A percentile compares a stretch with the other conserved stretches of the same genome.
phyloP scores from a whole-genome alignment of 2,329 filamentous ascomycete species.

The Cercospora berteroae region DNA sequence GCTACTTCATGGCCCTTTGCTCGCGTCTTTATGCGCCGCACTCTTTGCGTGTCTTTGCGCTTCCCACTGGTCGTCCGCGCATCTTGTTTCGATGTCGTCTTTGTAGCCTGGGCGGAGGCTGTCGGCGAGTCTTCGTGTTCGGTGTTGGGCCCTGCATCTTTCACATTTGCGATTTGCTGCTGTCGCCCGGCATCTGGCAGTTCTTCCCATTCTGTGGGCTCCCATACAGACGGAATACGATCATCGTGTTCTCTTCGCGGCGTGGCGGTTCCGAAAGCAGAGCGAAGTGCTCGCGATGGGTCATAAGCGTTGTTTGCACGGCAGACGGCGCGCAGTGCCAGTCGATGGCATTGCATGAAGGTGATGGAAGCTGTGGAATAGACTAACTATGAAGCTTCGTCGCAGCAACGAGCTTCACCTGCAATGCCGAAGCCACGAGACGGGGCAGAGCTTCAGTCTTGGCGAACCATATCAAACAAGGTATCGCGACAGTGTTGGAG shows the following conservation, averaged over 20 bases:
- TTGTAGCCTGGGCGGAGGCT: neutral
- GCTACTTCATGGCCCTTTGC: neutral
- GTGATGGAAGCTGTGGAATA: conserved; percentile 2
- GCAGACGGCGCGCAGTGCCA: conserved; percentile 21
- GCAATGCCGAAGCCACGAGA: neutral
- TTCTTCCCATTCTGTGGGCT: conserved; percentile 8
- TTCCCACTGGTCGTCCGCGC: neutral
- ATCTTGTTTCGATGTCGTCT: neutral
- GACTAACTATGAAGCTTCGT: neutral
- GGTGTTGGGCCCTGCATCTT: neutral
- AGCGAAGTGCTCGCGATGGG: conserved; percentile 22
- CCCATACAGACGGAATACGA: conserved; percentile 5
- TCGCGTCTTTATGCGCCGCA: neutral
- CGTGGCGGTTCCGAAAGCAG: conserved; percentile 22
- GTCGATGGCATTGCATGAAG: conserved; percentile 23
- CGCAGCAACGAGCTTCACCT: neutral
- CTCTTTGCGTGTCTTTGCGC: neutral
- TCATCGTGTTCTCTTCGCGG: conserved; percentile 3
- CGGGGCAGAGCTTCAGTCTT: neutral
- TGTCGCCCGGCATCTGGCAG: neutral
- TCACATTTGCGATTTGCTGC: neutral
- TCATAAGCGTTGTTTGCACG: conserved; percentile 29
- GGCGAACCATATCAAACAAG: neutral
- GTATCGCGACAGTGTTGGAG: neutral
- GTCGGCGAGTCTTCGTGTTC: neutral